Conservation (phyloP, 73 alveolate genomes). For the Diophrys appendiculata region DNA sequence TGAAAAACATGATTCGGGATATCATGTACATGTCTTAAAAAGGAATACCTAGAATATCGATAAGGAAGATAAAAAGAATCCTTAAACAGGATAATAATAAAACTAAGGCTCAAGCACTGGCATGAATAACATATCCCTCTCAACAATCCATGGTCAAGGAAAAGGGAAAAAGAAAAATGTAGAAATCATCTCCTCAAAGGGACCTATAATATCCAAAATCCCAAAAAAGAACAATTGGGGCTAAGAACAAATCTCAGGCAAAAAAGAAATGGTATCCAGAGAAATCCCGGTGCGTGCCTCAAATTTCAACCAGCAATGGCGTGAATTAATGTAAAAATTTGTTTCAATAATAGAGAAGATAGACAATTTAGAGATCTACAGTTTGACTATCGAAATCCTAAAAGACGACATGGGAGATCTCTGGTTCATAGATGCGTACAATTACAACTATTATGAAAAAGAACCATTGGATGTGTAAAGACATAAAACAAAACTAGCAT, state of each 20-base stretch:
- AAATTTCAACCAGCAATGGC: slow-evolving; percentile 32
- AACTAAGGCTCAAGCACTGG: not conserved
- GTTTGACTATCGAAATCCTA: slow-evolving; percentile 20
- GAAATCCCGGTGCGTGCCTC: too few relatives aligned
- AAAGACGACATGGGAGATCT: slow-evolving; percentile 37
- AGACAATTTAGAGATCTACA: not conserved
- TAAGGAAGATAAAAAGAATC: too few relatives aligned
- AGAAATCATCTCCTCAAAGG: not conserved
- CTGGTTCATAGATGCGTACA: slow-evolving; percentile 40
- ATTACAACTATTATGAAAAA: slow-evolving; percentile 5
- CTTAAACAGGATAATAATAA: not conserved
- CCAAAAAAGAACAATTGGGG: not conserved
- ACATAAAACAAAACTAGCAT: slow-evolving; percentile 13
- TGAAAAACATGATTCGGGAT: slow-evolving; percentile 6
- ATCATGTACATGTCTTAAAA: slow-evolving; percentile 29
- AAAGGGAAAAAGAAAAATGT: not conserved
- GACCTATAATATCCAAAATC: not conserved
- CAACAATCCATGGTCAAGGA: not conserved
- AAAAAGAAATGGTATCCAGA: not conserved
- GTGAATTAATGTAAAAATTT: slow-evolving; percentile 8
- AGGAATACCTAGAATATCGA: slow-evolving; percentile 12
- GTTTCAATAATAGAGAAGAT: slow-evolving; percentile 7
- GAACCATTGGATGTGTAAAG: slow-evolving; percentile 4
- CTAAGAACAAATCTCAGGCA: not conserved
- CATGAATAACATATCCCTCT: not conserved